These are phyloP conservation scores for Fusarium sp. DNA, from an alignment of 2,329 filamentous ascomycete species.

Conservation along the genomic window DNA sequence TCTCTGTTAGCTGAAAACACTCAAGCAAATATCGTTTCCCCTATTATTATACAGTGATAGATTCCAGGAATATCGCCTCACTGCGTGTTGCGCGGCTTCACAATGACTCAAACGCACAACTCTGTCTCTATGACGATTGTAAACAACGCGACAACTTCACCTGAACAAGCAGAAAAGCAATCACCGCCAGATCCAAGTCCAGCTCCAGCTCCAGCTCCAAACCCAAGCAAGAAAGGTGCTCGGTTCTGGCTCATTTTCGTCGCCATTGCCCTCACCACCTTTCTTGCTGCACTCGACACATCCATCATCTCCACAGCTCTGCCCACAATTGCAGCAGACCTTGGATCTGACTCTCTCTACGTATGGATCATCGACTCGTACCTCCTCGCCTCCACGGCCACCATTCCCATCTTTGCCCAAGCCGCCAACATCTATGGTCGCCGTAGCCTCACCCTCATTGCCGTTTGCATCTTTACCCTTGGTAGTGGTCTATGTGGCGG, in stretches of 20 bases:
- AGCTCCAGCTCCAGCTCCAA: background rate
- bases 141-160: background rate
- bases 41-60: too few species aligned
- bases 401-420: constrained; percentile 65
- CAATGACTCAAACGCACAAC: too few species aligned
- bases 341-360: constrained; percentile 39
- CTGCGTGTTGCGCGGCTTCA: too few species aligned
- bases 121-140: background rate
- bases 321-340: constrained; percentile 44
- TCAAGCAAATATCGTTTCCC: too few species aligned
- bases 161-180: background rate
- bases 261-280: constrained; percentile 36
- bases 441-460: constrained; percentile 54
- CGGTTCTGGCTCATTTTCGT: constrained; percentile 45
- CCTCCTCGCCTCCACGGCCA: constrained; percentile 45
- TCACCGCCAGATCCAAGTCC: background rate
- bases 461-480: constrained; percentile 41
- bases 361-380: constrained; percentile 48
- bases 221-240: background rate
- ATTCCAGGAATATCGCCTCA: too few species aligned
- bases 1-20: too few species aligned
- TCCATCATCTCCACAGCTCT: constrained; percentile 52
- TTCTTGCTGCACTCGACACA: constrained; percentile 48
- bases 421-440: constrained; percentile 65
- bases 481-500: constrained; percentile 46